Base-by-base conservation (phyloP, 257 asterid genomes). In the Petrea volubilis region DNA sequence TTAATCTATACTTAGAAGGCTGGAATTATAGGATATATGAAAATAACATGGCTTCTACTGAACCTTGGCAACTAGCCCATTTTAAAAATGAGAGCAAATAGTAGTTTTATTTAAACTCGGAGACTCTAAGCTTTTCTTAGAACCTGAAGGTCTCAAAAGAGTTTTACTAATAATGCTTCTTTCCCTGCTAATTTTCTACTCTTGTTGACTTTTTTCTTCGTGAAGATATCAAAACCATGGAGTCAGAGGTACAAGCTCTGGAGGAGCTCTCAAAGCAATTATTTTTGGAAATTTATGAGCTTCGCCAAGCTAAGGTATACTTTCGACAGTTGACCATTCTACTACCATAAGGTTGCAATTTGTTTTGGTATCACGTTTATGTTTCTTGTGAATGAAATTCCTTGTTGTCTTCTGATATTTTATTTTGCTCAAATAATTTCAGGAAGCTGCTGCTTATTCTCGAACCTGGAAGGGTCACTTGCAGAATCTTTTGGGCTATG, bases 371-470 rank as follows among this genome's bases (percentile, higher is more conserved):
- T 62, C 21, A 12, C 50, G 51, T 70, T 41, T 58, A 17, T 66
- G 47, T 56, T 61, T 58, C 60, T 69, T 68, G 60, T 31, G 43
- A 41, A 59, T 25, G 58, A 17, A 49, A 18, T 41, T 14, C 64
- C 64, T 51, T 53, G 49, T 13, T 50, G 27, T 71, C n/a, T 61
- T 72, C 66, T 71, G 43, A 51, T 77, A 58, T 76, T 56, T 50
- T 71, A 34, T 66, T 62, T 58, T 44, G 52, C 46, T 76, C 74
- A 70, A 60, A 70, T 72, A 50, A 68, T 76, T 68, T 46, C 93
- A 95, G 99, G 98, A 95, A 84, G 99, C 99, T 81, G 99, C 99
- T 70, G 94, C 97, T 23, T 95, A 89, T 85, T 95, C 99, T 77
- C 93, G 99, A 71, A 95, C 98, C 33, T 95, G 99, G 99, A 95